Base-by-base conservation (phyloP, 164 flowering plant species). In the Sedum album region DNA sequence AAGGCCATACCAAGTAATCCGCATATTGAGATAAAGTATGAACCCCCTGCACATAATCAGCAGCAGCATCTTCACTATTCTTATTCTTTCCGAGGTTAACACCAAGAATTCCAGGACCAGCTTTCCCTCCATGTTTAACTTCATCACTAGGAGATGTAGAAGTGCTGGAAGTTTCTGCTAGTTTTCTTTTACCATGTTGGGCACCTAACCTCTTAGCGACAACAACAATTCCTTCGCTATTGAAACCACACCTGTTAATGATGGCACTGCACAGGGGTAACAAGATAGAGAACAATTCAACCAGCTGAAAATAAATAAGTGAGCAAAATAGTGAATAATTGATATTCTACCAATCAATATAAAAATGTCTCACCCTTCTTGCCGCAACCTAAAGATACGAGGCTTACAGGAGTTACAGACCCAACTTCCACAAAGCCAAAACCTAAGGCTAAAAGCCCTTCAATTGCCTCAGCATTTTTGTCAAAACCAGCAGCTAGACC, bases 401-500 rank as follows among this genome's bases (percentile, higher is more conserved):
- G 99, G 99, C 81, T 88, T 94, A 86, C 79, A 69, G 99, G 99
- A 23, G 96, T 94, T n/a, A 94, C 99, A 26, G 97, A 94, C 53
- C 99, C 97, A 80, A 90, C 96, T 80, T 94, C 99, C 15, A 94
- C 88, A 75, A 94, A 94, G 64, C 99, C 97, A 87, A 90, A 94
- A 30, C 99, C 99, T 65, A 91, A 66, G 15, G 87, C 96, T 65
- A 94, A 84, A 69, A 94, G 77, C 25, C 96, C 96, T 67, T 94
- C 99, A 76, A 91, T 83, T 71, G 99, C 99, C 81, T 85, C 96
- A 23, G 99, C 99, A 85, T 94, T 88, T 81, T 94, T 94, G 82
- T 94, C 99, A 76, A 90, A 91, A 44, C 97, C 99, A 76, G 99
- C 99, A 78, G 97, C 81, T 74, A 94, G 90, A 67, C 99, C 99